phyloP scores from a whole-genome alignment of 2,329 filamentous ascomycete genomes.

The Colletotrichum spaethianum region DNA sequence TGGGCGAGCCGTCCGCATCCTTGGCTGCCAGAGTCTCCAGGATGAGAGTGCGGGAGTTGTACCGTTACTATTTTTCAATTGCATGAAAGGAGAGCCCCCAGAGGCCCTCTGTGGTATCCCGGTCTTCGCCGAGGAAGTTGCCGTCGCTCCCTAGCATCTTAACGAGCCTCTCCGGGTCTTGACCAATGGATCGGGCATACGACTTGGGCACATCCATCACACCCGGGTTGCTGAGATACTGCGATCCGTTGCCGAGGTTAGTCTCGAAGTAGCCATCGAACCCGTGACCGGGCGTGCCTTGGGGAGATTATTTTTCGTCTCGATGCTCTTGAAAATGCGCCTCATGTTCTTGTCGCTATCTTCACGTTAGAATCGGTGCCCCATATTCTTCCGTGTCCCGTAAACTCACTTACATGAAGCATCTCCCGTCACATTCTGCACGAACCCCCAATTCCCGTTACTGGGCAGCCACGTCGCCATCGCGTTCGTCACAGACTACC shows the following conservation, averaged over 20 bases:
- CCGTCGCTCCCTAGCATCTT: conserved; percentile 50
- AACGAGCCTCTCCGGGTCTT: conserved; percentile 41
- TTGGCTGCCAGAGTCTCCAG: conserved; percentile 52
- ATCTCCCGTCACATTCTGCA: conserved; percentile 72
- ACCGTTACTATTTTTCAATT: background rate
- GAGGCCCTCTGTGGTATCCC: conserved; percentile 44
- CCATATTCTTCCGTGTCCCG: background rate
- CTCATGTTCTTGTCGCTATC: conserved; percentile 67
- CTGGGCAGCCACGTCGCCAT: conserved; percentile 71
- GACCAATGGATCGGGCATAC: conserved; percentile 42
- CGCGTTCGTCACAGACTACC: conserved; percentile 72
- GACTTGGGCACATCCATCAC: conserved; percentile 20
- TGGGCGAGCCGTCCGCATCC: conserved; percentile 59
- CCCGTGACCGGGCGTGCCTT: conserved; percentile 60
- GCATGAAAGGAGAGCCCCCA: conserved; percentile 12
- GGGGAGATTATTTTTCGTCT: conserved; percentile 67
- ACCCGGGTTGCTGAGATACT: background rate
- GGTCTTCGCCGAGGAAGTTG: conserved; percentile 44
- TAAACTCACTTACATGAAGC: conserved; percentile 62
- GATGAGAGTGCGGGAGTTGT: conserved; percentile 40
- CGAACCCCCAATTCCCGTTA: conserved; percentile 70
- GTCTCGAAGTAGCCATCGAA: conserved; percentile 56
- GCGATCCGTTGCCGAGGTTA: conserved; percentile 49
- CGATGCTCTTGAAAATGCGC: conserved; percentile 68
- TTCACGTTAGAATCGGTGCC: background rate